These are phyloP conservation scores for Tarenaya hassleriana DNA, from an alignment of 345 rosid genomes.

Conservation along the genomic window DNA sequence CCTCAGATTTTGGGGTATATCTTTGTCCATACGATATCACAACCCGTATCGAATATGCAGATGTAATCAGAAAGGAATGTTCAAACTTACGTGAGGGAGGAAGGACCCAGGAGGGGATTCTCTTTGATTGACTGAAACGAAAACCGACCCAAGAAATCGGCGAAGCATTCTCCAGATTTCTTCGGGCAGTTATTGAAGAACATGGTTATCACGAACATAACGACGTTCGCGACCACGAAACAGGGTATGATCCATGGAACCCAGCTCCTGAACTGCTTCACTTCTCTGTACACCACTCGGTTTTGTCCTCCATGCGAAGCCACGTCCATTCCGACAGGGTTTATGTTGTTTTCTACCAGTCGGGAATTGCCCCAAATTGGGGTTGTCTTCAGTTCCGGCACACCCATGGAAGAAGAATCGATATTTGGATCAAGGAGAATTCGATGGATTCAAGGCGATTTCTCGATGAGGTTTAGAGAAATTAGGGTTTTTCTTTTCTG, in stretches of 20 bases:
- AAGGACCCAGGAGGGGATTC: constrained; percentile 95
- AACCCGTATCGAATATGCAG: no score
- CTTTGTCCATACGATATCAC: no score
- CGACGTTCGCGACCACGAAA: constrained; percentile 62
- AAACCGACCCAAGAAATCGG: constrained; percentile 72
- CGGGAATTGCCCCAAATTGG: constrained; percentile 36
- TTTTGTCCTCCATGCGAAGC: constrained; percentile 19
- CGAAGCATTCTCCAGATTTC: constrained; percentile 59
- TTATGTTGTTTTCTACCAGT: constrained; percentile 29
- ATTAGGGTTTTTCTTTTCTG: constrained; percentile 5
- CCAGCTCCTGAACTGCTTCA: constrained; percentile 66
- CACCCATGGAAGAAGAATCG: constrained; percentile 20
- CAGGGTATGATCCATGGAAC: constrained; percentile 66
- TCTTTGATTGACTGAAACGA: constrained; percentile 83
- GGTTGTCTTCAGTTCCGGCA: constrained; percentile 21
- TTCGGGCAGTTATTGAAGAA: constrained; percentile 78
- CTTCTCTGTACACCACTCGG: constrained; percentile 39
- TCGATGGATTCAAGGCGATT: not conserved
- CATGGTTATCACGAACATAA: constrained; percentile 79
- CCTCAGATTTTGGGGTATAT: not conserved
- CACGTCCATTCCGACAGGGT: constrained; percentile 42
- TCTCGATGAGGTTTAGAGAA: not conserved
- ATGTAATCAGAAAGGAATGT: no score
- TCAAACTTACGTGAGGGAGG: constrained; percentile 56
- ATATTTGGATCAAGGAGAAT: not conserved